These are phyloP conservation scores for Protomyces arabidopsidicola DNA, from an alignment of 1,139 yeast genomes.

Conservation along the genomic window DNA sequence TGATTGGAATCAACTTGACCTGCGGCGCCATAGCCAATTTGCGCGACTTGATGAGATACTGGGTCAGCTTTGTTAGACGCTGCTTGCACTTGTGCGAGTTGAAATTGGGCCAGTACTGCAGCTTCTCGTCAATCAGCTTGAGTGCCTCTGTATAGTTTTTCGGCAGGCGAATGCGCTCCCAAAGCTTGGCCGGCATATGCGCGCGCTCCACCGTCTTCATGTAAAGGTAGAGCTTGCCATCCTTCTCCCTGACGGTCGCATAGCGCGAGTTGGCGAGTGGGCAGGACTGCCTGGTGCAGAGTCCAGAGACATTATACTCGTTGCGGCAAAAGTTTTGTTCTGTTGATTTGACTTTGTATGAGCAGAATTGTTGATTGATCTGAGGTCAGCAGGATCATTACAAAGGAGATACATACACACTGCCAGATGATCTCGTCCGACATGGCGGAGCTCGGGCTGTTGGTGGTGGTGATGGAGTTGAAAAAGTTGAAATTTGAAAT, in stretches of 20 bases:
- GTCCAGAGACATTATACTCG: constrained; percentile 80
- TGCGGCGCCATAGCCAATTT: constrained; percentile 86
- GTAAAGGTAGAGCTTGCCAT: constrained; percentile 81
- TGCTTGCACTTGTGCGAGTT: constrained; percentile 91
- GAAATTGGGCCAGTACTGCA: constrained; percentile 89
- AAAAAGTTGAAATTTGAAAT: not conserved
- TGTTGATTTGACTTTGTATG: constrained; percentile 61
- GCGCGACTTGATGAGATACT: constrained; percentile 94
- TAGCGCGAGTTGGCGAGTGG: constrained; percentile 94
- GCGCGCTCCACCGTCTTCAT: constrained; percentile 98
- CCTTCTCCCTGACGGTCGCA: constrained; percentile 86
- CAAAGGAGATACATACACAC: constrained; percentile 41
- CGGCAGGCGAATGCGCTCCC: constrained; percentile 89
- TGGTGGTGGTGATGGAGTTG: not conserved
- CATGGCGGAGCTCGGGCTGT: not conserved
- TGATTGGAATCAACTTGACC: constrained; percentile 84
- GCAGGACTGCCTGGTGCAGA: constrained; percentile 88
- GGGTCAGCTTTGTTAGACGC: constrained; percentile 86
- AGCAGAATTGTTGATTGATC: constrained; percentile 82
- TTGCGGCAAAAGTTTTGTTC: constrained; percentile 40
- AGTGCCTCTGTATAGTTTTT: constrained; percentile 84
- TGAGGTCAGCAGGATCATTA: not conserved
- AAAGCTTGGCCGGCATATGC: constrained; percentile 83
- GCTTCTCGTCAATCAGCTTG: constrained; percentile 76
- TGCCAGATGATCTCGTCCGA: constrained; percentile 72